Evolutionary conservation across 805 yeast species (phyloP), one percentile per base, ranked within the genome.

Genomic region (Metschnikowia colocasiae): DNA sequence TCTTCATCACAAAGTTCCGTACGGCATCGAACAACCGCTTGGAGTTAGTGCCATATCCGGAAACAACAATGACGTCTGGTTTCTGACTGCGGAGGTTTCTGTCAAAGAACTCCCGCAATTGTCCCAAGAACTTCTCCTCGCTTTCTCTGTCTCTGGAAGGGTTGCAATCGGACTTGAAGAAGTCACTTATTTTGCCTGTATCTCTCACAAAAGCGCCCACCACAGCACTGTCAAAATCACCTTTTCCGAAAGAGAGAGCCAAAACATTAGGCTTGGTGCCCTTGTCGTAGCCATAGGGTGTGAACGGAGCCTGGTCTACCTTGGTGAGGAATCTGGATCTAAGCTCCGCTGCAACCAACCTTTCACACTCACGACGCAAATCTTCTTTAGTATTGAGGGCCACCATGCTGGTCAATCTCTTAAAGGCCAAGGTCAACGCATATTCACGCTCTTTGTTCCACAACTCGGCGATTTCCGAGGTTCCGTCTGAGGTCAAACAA

Each of bases 301-400:
- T 82, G 65, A 73, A 91, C 27, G 99, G 97, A 2, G 98, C 96
- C 70, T 91, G 98, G 63, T 92, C 94, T 30, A 94, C 75, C 58
- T 83, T 85, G 19, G 78, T 74, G 62, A 80, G 71, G 59, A 92
- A 85, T 25, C 78, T 72, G 36, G 78, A 75, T 55, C 98, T 83
- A 30, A 92, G 80, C 49, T 83, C 83, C 48, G 74, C 76, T 43
- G 82, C 82, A 38, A 94, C 74, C 36, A 80, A 62, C 47, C 86
- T 77, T 62, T 87, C 87, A 68, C 96, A 86, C 47, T 78, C 83
- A 48, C 85, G 78, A 46, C 89, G 80, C 46, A 92, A 73, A 46
- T 83, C 86, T 59, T 91, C 98, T 53, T 91, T 87, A 43, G 94
- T 83, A 60, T 86, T 87, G 41, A 82, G 73, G 7, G 87, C 74